Percentiles rank a stretch among this genome's conserved stretches.
Evolutionary conservation across 129 eudicot species (phyloP).

Genomic region (Logfia minima): DNA sequence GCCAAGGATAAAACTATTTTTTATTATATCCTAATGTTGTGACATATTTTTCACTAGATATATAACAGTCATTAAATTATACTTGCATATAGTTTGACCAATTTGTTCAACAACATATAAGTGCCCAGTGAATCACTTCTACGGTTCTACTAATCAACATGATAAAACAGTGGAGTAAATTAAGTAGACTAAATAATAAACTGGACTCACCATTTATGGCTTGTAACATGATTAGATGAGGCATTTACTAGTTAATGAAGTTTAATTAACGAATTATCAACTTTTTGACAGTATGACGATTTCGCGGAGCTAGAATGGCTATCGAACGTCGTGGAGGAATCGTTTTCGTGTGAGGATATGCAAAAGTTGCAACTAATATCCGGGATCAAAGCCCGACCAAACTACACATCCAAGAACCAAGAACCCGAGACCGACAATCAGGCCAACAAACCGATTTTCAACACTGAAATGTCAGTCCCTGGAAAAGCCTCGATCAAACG

Average conservation of each 20-base stretch:
- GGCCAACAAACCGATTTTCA: slow-evolving; percentile 28
- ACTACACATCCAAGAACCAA: slow-evolving; percentile 21
- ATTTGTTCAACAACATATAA: too few relatives aligned
- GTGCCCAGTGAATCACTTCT: too few relatives aligned
- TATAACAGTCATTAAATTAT: too few relatives aligned
- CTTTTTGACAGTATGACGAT: slow-evolving; percentile 64
- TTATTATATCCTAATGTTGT: too few relatives aligned
- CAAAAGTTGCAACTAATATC: slow-evolving; percentile 62
- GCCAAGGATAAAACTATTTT: too few relatives aligned
- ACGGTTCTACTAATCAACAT: too few relatives aligned
- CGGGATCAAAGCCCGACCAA: slow-evolving; percentile 44
- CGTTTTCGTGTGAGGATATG: slow-evolving; percentile 73
- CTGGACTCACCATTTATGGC: too few relatives aligned
- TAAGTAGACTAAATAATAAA: too few relatives aligned
- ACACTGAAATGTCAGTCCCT: slow-evolving; percentile 56
- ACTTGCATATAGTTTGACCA: too few relatives aligned
- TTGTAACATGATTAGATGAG: too few relatives aligned
- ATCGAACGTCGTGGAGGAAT: slow-evolving; percentile 77
- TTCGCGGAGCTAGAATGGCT: slow-evolving; percentile 90
- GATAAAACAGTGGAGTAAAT: too few relatives aligned
- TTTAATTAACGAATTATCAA: background rate
- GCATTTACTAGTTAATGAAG: background rate
- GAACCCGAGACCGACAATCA: slow-evolving; percentile 27
- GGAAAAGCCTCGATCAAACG: slow-evolving; percentile 94
- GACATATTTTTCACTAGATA: too few relatives aligned